A percentile compares a stretch with the other conserved stretches of the same genome.
Evolutionary conservation across 495 filamentous ascomycete genomes (phyloP).

Genomic region (Hapsidospora chrysogenum): DNA sequence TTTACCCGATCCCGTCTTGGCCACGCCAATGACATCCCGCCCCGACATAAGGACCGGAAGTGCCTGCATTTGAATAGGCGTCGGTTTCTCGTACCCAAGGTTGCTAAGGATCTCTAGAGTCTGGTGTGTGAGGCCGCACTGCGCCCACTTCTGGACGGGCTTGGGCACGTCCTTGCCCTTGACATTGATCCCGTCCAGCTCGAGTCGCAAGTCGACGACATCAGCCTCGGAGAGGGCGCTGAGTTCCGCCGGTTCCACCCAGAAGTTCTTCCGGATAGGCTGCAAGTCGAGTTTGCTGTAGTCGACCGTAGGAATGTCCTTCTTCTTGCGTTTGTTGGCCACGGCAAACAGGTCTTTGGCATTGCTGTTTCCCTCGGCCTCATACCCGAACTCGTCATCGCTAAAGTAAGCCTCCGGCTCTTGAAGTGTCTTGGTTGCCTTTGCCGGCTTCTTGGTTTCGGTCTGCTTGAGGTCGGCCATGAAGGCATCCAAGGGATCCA

Average conservation of each 20-base stretch:
- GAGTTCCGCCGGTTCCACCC: slow-evolving; percentile 74
- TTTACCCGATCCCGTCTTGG: slow-evolving; percentile 98
- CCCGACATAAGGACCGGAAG: slow-evolving; percentile 94
- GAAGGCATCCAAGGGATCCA: slow-evolving; percentile 90
- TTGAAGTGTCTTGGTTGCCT: slow-evolving; percentile 24
- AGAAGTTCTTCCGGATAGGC: slow-evolving; percentile 83
- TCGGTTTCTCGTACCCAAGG: slow-evolving; percentile 76
- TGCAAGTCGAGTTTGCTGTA: slow-evolving; percentile 75
- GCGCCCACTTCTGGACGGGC: slow-evolving; percentile 90
- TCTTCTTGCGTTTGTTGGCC: slow-evolving; percentile 88
- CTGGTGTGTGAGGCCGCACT: slow-evolving; percentile 76
- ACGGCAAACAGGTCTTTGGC: slow-evolving; percentile 60
- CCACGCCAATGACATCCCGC: slow-evolving; percentile 88
- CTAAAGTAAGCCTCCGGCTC: slow-evolving; percentile 74
- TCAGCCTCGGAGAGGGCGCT: slow-evolving; percentile 76
- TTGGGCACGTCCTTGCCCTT: slow-evolving; percentile 71
- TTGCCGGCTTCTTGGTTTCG: slow-evolving; percentile 13
- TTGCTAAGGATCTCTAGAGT: slow-evolving; percentile 75
- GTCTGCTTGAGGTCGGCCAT: slow-evolving; percentile 57
- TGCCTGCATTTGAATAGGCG: slow-evolving; percentile 88
- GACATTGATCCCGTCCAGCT: slow-evolving; percentile 92
- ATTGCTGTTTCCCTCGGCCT: slow-evolving; percentile 55
- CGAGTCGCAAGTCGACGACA: slow-evolving; percentile 59
- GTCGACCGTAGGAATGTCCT: slow-evolving; percentile 75
- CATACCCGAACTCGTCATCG: slow-evolving; percentile 64